These are phyloP conservation scores for Pseudevernia furfuracea DNA, from an alignment of 495 filamentous ascomycete genomes.

Conservation along the genomic window DNA sequence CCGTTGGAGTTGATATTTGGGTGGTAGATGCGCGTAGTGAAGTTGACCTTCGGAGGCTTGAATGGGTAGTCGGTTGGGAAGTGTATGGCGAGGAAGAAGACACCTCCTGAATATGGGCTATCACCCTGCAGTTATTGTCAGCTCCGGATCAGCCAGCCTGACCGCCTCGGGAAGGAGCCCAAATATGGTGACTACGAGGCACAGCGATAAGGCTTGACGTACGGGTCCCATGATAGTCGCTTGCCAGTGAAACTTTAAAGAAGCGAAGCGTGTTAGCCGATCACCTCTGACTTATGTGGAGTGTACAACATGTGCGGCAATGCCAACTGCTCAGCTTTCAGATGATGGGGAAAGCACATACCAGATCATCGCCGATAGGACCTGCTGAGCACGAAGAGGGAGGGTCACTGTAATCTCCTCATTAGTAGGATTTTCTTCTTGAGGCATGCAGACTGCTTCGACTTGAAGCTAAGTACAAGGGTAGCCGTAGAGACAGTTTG, in stretches of 20 bases:
- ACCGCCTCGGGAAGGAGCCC: neutral
- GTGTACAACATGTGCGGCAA: neutral
- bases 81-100: slow-evolving; percentile 97
- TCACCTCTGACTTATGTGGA: neutral
- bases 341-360: slow-evolving; percentile 45
- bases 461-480: slow-evolving; percentile 1
- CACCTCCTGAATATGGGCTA: slow-evolving; percentile 91
- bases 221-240: slow-evolving; percentile 99
- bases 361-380: slow-evolving; percentile 93
- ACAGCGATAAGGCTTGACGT: slow-evolving; percentile 41
- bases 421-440: slow-evolving; percentile 2
- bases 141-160: neutral
- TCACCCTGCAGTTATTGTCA: slow-evolving; percentile 53
- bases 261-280: slow-evolving; percentile 5
- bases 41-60: slow-evolving; percentile 99
- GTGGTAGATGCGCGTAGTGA: slow-evolving; percentile 98
- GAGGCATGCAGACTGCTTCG: neutral
- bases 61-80: slow-evolving; percentile 99
- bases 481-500: neutral
- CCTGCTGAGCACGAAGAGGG: slow-evolving; percentile 98
- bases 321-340: slow-evolving; percentile 4
- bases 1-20: slow-evolving; percentile 99
- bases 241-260: slow-evolving; percentile 93
- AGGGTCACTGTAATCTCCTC: slow-evolving; percentile 62
- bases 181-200: neutral